Evolutionary conservation across 2,329 filamentous ascomycete species (phyloP).

Genomic region (Fusarium sp.): DNA sequence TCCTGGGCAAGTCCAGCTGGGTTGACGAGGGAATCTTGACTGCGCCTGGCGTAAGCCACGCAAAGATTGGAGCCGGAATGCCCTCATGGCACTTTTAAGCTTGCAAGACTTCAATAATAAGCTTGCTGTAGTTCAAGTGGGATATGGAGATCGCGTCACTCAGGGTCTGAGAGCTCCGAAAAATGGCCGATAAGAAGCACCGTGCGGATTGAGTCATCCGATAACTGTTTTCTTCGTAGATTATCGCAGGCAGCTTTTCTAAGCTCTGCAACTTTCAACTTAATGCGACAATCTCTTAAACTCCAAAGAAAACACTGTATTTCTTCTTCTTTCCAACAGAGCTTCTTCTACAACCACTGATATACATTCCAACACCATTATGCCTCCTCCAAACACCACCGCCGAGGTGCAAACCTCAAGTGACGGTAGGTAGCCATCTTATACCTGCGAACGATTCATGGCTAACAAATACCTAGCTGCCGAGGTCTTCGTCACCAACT

Average conservation of each 20-base stretch:
- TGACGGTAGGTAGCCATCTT: conserved; percentile 57
- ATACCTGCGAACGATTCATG: not conserved
- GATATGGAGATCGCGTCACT: conserved; percentile 33
- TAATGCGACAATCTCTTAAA: conserved; percentile 44
- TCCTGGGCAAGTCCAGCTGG: conserved; percentile 50
- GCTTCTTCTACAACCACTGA: not conserved
- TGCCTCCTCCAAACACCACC: conserved; percentile 59
- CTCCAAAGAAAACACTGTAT: not conserved
- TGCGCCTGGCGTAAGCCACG: conserved; percentile 42
- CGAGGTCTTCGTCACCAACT: conserved; percentile 78
- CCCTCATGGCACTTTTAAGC: conserved; percentile 48
- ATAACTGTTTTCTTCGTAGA: conserved; percentile 44
- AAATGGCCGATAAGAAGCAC: conserved; percentile 42
- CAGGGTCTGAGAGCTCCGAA: conserved; percentile 25
- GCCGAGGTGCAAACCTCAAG: conserved; percentile 62
- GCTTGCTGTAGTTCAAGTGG: conserved; percentile 7
- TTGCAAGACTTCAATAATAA: not conserved
- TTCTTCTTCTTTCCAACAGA: not conserved
- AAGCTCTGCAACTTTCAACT: conserved; percentile 20
- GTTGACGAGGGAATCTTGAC: conserved; percentile 31
- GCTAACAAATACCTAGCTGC: conserved; percentile 67
- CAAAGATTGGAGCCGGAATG: conserved; percentile 48
- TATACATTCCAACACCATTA: conserved; percentile 30
- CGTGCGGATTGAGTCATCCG: conserved; percentile 33
- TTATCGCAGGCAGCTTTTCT: conserved; percentile 29